phyloP scores from a whole-genome alignment of 176 grass and related monocot species.

The Lolium multiflorum region DNA sequence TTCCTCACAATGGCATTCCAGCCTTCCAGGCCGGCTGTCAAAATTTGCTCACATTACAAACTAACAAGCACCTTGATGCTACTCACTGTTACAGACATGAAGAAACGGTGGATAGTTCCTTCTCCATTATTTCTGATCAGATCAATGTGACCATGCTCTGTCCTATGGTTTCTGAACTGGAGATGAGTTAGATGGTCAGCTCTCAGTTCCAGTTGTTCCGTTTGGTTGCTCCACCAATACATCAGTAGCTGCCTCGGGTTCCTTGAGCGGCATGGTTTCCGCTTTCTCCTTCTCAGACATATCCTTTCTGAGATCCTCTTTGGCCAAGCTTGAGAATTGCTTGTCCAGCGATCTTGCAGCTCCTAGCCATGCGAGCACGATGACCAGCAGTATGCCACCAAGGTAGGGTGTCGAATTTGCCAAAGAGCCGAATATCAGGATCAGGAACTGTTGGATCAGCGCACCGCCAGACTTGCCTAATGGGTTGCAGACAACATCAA shows the following conservation, averaged over 20 bases:
- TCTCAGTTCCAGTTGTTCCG: conserved; percentile 37
- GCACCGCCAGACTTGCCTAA: conserved; percentile 88
- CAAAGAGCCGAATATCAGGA: conserved; percentile 81
- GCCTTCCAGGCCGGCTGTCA: conserved; percentile 26
- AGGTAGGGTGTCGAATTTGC: conserved; percentile 93
- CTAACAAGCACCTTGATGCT: background rate
- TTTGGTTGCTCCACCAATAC: conserved; percentile 46
- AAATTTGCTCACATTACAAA: conserved; percentile 54
- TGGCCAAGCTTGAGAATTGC: conserved; percentile 86
- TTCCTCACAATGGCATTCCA: conserved; percentile 24
- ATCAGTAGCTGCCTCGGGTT: conserved; percentile 14
- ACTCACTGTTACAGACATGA: conserved; percentile 35
- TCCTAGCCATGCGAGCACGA: conserved; percentile 76
- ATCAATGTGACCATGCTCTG: conserved; percentile 30
- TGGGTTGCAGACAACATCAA: conserved; percentile 94
- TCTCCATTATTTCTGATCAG: conserved; percentile 37
- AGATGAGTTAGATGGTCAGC: conserved; percentile 31
- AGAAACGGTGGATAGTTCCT: conserved; percentile 33
- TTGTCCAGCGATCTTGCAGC: conserved; percentile 72
- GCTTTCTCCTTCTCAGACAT: conserved; percentile 47
- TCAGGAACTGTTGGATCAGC: conserved; percentile 89
- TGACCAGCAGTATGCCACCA: conserved; percentile 69
- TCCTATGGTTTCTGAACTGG: conserved; percentile 30
- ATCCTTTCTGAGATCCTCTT: conserved; percentile 57
- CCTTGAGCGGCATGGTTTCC: conserved; percentile 39